Percentiles rank a stretch among this genome's conserved stretches.
Evolutionary conservation across 2,329 filamentous ascomycete species (phyloP).

Genomic region (Epichloe bromicola): DNA sequence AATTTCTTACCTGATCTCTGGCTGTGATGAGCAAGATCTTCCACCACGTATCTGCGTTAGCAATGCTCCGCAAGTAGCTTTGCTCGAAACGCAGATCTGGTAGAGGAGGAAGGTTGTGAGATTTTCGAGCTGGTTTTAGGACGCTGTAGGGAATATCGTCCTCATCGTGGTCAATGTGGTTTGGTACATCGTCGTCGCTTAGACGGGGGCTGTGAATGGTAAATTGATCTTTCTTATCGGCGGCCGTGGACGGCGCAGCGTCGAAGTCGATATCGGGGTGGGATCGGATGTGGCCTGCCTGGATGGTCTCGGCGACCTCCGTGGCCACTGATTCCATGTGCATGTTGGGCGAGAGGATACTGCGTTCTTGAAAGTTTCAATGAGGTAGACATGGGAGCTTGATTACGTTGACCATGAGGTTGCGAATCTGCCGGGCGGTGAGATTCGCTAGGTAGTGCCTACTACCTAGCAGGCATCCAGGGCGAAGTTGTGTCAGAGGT

Average conservation of each 20-base stretch:
- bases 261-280: conserved; percentile 62
- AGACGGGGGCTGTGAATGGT: conserved; percentile 12
- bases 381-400: background rate
- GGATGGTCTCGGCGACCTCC: conserved; percentile 66
- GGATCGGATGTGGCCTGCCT: conserved; percentile 65
- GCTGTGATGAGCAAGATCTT: conserved; percentile 73
- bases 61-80: conserved; percentile 87
- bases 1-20: conserved; percentile 60
- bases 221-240: conserved; percentile 38
- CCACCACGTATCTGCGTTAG: conserved; percentile 65
- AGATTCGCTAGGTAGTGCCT: background rate
- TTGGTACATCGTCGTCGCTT: conserved; percentile 16
- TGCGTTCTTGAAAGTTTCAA: background rate
- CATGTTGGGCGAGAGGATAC: conserved; percentile 24
- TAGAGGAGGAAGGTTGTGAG: conserved; percentile 44
- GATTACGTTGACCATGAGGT: background rate
- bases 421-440: conserved; percentile 19
- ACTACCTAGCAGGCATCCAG: background rate
- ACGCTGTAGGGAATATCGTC: conserved; percentile 59
- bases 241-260: conserved; percentile 65
- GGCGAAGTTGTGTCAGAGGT: background rate
- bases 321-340: conserved; percentile 45
- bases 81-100: conserved; percentile 95
- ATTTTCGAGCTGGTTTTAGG: conserved; percentile 38
- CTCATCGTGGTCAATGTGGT: conserved; percentile 37